phyloP scores from a whole-genome alignment of 2,329 filamentous ascomycete genomes.

The Pestalotiopsis sp. region DNA sequence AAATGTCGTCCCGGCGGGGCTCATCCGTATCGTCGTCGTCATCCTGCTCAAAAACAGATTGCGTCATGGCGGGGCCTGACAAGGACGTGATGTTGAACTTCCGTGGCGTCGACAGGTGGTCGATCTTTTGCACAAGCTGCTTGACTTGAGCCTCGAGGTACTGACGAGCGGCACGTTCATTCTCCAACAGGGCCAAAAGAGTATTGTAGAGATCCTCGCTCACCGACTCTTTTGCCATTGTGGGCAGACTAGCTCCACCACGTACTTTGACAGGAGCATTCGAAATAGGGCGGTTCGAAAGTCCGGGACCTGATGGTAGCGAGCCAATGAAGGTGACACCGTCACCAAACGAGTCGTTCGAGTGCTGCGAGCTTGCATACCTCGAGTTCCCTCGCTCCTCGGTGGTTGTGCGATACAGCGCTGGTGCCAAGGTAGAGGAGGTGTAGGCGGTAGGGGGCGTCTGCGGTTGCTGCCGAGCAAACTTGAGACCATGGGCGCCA shows the following conservation, averaged over 20 bases:
- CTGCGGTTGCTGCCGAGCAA: constrained; percentile 26
- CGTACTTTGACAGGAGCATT: constrained; percentile 46
- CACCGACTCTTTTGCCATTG: constrained; percentile 39
- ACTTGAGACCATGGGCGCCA: constrained; percentile 38
- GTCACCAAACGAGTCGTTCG: constrained; percentile 51
- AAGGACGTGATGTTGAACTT: constrained; percentile 36
- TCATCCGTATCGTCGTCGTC: constrained; percentile 38
- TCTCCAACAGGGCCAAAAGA: constrained; percentile 56
- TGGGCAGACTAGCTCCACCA: constrained; percentile 48
- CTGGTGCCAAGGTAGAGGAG: constrained; percentile 29
- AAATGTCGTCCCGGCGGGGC: constrained; percentile 24
- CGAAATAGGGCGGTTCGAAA: constrained; percentile 42
- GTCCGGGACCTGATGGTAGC: constrained; percentile 29
- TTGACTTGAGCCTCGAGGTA: constrained; percentile 60
- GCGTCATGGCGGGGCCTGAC: constrained; percentile 33
- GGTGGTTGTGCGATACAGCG: constrained; percentile 32
- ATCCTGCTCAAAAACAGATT: constrained; percentile 47
- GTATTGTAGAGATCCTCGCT: constrained; percentile 52
- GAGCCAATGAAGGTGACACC: constrained; percentile 48
- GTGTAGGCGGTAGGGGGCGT: constrained; percentile 28
- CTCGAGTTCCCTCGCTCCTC: constrained; percentile 30
- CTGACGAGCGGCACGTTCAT: constrained; percentile 58
- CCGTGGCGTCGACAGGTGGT: constrained; percentile 45
- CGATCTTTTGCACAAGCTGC: constrained; percentile 53
- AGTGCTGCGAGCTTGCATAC: constrained; percentile 41